Conservation (phyloP, 352 stramenopile genomes). For the Phytophthora brassicae region DNA sequence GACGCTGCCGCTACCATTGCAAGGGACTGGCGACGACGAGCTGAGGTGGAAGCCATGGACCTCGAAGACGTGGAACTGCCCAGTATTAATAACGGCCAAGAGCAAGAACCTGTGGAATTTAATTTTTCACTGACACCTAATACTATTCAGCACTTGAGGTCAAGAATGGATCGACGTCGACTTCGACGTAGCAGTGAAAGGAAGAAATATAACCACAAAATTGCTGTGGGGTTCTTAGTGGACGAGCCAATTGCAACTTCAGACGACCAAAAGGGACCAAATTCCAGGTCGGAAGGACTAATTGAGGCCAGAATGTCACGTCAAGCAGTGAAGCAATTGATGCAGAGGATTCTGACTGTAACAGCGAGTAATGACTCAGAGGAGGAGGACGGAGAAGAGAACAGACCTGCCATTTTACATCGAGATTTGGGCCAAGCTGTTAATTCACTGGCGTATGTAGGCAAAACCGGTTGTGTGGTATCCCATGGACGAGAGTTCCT, state of each 20-base stretch:
- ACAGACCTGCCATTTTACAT: conserved; percentile 26
- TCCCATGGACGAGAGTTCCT: conserved; percentile 50
- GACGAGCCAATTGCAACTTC: conserved; percentile 15
- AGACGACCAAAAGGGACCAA: neutral
- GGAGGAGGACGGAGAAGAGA: conserved; percentile 15
- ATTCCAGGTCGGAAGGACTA: conserved; percentile 5
- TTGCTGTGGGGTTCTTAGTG: conserved; percentile 53
- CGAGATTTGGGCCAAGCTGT: conserved; percentile 42
- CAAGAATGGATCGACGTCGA: conserved; percentile 41
- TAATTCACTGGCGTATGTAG: conserved; percentile 55
- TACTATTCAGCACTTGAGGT: conserved; percentile 44
- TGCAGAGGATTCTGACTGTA: conserved; percentile 25
- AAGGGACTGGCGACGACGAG: conserved; percentile 13
- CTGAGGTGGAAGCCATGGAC: conserved; percentile 28
- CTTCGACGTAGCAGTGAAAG: conserved; percentile 31
- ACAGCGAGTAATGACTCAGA: conserved; percentile 6
- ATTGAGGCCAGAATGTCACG: conserved; percentile 22
- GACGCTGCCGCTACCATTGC: conserved; percentile 6
- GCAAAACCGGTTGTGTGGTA: conserved; percentile 53
- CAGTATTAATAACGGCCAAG: neutral
- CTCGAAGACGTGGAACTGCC: conserved; percentile 23
- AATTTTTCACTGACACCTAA: conserved; percentile 48
- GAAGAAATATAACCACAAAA: conserved; percentile 45
- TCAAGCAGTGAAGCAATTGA: conserved; percentile 29
- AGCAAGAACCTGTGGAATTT: conserved; percentile 29